Base-by-base conservation (phyloP, 2,329 filamentous ascomycete genomes). In the Parafenestella ontariensis region DNA sequence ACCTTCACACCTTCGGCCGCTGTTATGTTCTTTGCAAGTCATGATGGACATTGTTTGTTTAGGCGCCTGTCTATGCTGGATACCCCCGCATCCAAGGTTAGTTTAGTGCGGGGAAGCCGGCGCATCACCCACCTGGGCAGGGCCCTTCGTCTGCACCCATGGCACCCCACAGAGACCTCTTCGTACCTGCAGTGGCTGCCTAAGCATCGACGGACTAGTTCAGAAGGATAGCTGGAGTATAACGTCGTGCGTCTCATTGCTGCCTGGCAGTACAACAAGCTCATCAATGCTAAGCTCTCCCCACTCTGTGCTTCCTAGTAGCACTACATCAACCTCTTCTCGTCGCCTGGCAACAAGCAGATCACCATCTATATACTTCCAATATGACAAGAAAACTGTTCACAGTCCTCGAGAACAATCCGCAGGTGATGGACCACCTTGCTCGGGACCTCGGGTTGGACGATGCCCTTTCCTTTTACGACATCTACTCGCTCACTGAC, bases 401-500 rank as follows among this genome's bases (percentile, higher is more conserved):
- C 36, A 60, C 53, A 3, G 42, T 72, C 18, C 64, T 73, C 15
- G 72, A 86, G 58, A 85, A 85, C 73, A 85, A 85, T 62, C 83
- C 84, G 4, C 74, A 79, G 37, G 81, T 85, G 15, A 80, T 85
- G 72, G 79, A 77, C 39, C 70, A 76, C 37, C 78, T 86, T 21
- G 77, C 80, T 31, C 73, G 76, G 52, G 72, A 75, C n/a, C 78
- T 86, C 1, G 82, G 82, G 13, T 68, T 85, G 28, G 77, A 79
- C 3, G 54, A 49, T 3, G 60, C 70, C 2, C 77, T 85, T 28
- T 72, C 70, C 31, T 86, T 85, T 69, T 77, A 83, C 65, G 84
- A 86, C 62, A 67, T 85, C 57, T 81, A 82, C 70, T 81, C 78
- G 36, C 74, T 84, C 53, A 78, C 80, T 39, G 80, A 84, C n/a